These are phyloP conservation scores for Rhodotorula diobovata DNA, from an alignment of 768 basidiomycete genomes.

Conservation along the genomic window DNA sequence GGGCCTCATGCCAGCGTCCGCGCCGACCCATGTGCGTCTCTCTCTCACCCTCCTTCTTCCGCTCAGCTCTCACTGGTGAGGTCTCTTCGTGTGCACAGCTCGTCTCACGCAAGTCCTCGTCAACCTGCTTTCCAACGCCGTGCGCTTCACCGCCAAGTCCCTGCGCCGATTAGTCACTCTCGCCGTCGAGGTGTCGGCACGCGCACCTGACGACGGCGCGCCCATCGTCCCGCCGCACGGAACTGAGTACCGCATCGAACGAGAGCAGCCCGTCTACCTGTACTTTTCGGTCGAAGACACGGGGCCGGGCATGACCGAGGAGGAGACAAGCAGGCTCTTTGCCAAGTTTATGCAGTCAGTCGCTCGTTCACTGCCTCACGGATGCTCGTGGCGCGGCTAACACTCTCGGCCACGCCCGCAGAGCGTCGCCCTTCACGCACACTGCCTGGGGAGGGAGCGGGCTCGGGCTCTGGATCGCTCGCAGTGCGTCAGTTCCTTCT, in stretches of 20 bases:
- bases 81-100: conserved; percentile 40
- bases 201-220: conserved; percentile 8
- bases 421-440: conserved; percentile 44
- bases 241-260: conserved; percentile 31
- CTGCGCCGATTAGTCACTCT: conserved; percentile 40
- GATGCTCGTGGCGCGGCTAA: not conserved
- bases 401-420: not conserved
- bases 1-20: conserved; percentile 28
- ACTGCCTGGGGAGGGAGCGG: conserved; percentile 47
- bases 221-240: conserved; percentile 42
- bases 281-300: conserved; percentile 45
- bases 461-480: conserved; percentile 46
- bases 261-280: conserved; percentile 41
- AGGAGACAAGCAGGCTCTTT: conserved; percentile 45
- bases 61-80: conserved; percentile 1
- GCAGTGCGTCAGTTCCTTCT: conserved; percentile 35
- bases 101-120: conserved; percentile 46
- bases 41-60: too few species aligned
- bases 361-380: too few species aligned
- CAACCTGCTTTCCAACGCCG: conserved; percentile 48
- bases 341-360: conserved; percentile 43
- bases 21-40: conserved; percentile 23
- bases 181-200: conserved; percentile 44
- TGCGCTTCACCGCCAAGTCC: conserved; percentile 45
- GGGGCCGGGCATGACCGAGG: conserved; percentile 45